Percentiles rank a stretch among this genome's conserved stretches.
phyloP scores from a whole-genome alignment of 371 early-diverging fungal genomes.

The Smittium mucronatum region DNA sequence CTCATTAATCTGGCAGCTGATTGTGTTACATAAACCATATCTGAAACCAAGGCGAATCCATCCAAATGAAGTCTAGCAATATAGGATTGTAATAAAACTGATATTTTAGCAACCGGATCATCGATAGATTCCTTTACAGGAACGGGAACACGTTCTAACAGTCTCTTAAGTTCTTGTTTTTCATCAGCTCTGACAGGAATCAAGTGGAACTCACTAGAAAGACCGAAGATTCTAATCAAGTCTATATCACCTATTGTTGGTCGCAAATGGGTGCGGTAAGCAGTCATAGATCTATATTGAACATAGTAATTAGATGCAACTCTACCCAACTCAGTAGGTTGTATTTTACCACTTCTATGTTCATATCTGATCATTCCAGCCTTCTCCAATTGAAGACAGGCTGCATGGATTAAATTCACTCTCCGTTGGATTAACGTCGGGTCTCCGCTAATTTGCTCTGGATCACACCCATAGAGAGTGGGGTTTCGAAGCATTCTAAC shows the following conservation, averaged over 20 bases:
- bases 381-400: conserved; percentile 72
- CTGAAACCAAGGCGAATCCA: conserved; percentile 88
- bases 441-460: conserved; percentile 41
- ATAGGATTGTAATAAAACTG: conserved; percentile 87
- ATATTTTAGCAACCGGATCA: conserved; percentile 86
- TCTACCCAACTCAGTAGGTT: conserved; percentile 83
- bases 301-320: conserved; percentile 95
- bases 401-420: conserved; percentile 78
- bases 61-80: conserved; percentile 82
- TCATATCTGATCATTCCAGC: conserved; percentile 86
- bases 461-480: conserved; percentile 41
- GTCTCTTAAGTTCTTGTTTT: conserved; percentile 77
- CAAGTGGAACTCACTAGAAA: conserved; percentile 84
- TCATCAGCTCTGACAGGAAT: conserved; percentile 95
- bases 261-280: conserved; percentile 83
- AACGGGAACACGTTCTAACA: conserved; percentile 87
- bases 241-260: conserved; percentile 87
- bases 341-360: conserved; percentile 65
- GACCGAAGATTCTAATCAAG: conserved; percentile 66
- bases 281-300: conserved; percentile 75
- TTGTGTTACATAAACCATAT: conserved; percentile 94
- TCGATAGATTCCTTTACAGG: conserved; percentile 86
- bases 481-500: conserved; percentile 91
- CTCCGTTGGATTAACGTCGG: conserved; percentile 75
- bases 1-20: conserved; percentile 86